These are phyloP conservation scores for Xylaria sp. DNA, from an alignment of 2,329 filamentous ascomycete genomes.

Conservation along the genomic window DNA sequence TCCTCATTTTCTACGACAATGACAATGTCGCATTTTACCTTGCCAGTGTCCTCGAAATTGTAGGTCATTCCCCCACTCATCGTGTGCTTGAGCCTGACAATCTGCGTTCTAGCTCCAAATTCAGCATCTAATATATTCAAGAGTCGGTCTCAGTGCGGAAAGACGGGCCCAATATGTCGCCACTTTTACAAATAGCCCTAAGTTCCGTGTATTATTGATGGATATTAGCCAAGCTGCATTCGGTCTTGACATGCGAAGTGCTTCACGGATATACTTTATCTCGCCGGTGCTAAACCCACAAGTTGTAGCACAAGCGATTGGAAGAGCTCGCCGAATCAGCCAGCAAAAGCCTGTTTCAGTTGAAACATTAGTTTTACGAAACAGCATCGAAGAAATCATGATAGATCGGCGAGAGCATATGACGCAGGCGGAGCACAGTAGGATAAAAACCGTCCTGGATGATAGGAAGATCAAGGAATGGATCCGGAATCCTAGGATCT, in stretches of 20 bases:
- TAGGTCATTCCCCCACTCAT: conserved; percentile 40
- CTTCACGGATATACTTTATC: conserved; percentile 86
- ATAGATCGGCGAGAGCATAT: conserved; percentile 74
- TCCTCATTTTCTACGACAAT: conserved; percentile 90
- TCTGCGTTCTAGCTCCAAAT: conserved; percentile 55
- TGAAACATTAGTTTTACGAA: conserved; percentile 81
- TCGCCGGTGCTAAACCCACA: conserved; percentile 86
- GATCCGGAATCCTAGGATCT: conserved; percentile 60
- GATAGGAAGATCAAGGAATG: conserved; percentile 63
- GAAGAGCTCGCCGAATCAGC: conserved; percentile 85
- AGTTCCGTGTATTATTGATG: conserved; percentile 82
- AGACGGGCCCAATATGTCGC: conserved; percentile 77
- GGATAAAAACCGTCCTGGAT: conserved; percentile 62
- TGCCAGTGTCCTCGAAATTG: conserved; percentile 78
- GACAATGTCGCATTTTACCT: conserved; percentile 88
- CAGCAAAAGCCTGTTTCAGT: conserved; percentile 80
- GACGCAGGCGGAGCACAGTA: conserved; percentile 68
- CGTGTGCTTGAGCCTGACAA: background rate
- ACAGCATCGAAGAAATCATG: conserved; percentile 86
- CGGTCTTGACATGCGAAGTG: conserved; percentile 82
- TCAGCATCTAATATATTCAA: conserved; percentile 70
- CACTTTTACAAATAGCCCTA: conserved; percentile 72
- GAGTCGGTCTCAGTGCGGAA: conserved; percentile 59
- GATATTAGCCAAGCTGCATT: conserved; percentile 89
- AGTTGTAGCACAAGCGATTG: conserved; percentile 89